Conservation (phyloP, 306 rosid genomes). For the Herpetospermum pedunculosum region DNA sequence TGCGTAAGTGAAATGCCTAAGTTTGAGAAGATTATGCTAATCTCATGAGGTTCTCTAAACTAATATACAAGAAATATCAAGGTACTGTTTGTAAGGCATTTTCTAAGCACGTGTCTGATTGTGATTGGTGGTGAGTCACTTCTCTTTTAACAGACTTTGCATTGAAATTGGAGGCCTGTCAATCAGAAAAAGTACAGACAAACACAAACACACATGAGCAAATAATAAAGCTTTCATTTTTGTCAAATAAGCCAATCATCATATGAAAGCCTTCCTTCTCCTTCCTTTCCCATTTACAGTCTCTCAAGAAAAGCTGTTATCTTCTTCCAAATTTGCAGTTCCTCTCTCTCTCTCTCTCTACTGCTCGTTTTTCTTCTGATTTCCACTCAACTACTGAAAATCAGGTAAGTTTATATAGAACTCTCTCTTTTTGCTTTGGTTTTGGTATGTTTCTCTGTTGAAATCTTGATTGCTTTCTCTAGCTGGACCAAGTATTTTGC, state of each 20-base stretch:
- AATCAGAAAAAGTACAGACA: constrained; percentile 11
- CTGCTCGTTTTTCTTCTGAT: not conserved
- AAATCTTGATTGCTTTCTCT: not conserved
- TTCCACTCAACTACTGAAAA: not conserved
- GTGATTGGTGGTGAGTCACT: not conserved
- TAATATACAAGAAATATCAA: not conserved
- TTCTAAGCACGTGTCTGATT: not conserved
- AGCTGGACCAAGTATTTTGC: not conserved
- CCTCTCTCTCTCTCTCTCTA: not conserved
- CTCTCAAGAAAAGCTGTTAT: not conserved
- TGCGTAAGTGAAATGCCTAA: not conserved
- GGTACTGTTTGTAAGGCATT: not conserved
- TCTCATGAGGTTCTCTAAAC: not conserved
- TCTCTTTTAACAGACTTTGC: not conserved
- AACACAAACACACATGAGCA: not conserved
- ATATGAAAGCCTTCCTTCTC: not conserved
- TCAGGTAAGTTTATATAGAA: not conserved
- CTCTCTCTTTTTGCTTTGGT: not conserved
- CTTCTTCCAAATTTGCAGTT: not conserved
- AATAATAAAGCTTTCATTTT: not conserved
- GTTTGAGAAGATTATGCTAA: not conserved
- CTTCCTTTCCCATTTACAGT: constrained; percentile 7
- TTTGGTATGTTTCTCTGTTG: not conserved
- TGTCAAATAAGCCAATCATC: constrained; percentile 1
- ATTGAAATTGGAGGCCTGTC: constrained; percentile 2